These are phyloP conservation scores for Phymatotrichopsis omnivora DNA, from an alignment of 2,329 filamentous ascomycete genomes.

Conservation along the genomic window DNA sequence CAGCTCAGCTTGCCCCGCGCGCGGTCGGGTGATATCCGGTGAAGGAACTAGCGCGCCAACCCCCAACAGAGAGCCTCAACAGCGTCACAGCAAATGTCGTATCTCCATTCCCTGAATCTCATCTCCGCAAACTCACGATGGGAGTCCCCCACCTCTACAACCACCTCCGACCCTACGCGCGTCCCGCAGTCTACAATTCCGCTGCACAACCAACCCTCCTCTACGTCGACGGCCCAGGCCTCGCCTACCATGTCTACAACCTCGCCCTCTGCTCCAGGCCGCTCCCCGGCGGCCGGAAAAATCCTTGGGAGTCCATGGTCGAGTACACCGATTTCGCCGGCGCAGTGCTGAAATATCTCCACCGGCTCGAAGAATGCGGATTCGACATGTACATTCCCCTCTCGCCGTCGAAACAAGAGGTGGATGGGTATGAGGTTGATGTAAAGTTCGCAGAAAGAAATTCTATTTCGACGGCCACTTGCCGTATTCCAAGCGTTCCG, in stretches of 20 bases:
- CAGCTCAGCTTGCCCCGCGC: no score
- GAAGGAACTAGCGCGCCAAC: no score
- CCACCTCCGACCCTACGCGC: constrained; percentile 46
- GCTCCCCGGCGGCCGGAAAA: constrained; percentile 35
- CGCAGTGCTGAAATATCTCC: constrained; percentile 52
- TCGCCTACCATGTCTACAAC: constrained; percentile 64
- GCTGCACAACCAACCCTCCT: constrained; percentile 13
- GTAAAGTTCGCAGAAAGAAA: constrained; percentile 42
- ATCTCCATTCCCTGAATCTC: no score
- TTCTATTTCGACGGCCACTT: constrained; percentile 84
- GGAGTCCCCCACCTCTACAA: constrained; percentile 50
- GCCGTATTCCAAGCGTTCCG: constrained; percentile 53
- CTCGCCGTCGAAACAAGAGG: constrained; percentile 25
- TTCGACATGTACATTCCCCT: constrained; percentile 50
- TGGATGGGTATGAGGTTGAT: constrained; percentile 22
- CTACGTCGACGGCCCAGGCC: constrained; percentile 63
- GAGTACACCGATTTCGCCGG: constrained; percentile 54
- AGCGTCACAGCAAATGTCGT: no score
- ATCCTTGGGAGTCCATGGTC: constrained; percentile 45
- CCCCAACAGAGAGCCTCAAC: no score
- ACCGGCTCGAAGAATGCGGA: constrained; percentile 45
- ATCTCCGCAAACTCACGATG: no score
- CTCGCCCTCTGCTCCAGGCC: constrained; percentile 41
- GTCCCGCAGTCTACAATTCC: constrained; percentile 35
- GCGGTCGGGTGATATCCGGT: no score